phyloP scores from a whole-genome alignment of 805 yeast genomes.

The Wickerhamiella slavikovae region DNA sequence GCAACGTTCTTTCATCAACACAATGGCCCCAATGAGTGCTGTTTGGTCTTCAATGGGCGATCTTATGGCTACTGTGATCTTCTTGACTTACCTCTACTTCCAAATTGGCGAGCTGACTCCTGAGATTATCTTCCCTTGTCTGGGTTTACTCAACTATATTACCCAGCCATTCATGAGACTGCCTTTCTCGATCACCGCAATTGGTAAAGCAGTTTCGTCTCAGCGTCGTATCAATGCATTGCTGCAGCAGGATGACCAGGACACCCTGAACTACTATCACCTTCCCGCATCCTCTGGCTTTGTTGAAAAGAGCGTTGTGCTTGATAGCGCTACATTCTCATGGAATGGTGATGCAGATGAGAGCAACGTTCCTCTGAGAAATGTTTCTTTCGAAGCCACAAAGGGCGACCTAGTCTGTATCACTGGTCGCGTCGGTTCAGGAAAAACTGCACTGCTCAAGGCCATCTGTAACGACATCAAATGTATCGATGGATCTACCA shows the following conservation, averaged over 20 bases:
- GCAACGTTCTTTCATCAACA: no score
- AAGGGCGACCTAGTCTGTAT: constrained; percentile 65
- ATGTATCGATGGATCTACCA: constrained; percentile 44
- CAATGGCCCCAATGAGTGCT: no score
- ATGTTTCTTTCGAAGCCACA: constrained; percentile 38
- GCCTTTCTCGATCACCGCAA: constrained; percentile 68
- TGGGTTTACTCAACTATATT: constrained; percentile 43
- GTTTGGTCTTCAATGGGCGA: constrained; percentile 73
- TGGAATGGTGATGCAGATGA: constrained; percentile 35
- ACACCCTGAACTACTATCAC: constrained; percentile 42
- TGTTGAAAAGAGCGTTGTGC: constrained; percentile 36
- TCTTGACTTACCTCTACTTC: constrained; percentile 53
- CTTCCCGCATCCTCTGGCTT: constrained; percentile 28
- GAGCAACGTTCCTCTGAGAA: constrained; percentile 15
- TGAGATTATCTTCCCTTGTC: constrained; percentile 57
- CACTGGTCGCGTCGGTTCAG: constrained; percentile 72
- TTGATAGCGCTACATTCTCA: constrained; percentile 19
- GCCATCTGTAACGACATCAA: constrained; percentile 59
- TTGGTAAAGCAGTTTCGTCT: constrained; percentile 58
- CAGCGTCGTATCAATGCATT: constrained; percentile 44
- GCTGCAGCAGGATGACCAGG: constrained; percentile 52
- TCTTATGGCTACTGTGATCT: constrained; percentile 71
- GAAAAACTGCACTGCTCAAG: constrained; percentile 63
- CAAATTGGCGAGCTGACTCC: constrained; percentile 53
- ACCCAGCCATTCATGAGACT: constrained; percentile 76